Evolutionary conservation across 164 flowering plant species (phyloP).

Genomic region (Annona squamosa): DNA sequence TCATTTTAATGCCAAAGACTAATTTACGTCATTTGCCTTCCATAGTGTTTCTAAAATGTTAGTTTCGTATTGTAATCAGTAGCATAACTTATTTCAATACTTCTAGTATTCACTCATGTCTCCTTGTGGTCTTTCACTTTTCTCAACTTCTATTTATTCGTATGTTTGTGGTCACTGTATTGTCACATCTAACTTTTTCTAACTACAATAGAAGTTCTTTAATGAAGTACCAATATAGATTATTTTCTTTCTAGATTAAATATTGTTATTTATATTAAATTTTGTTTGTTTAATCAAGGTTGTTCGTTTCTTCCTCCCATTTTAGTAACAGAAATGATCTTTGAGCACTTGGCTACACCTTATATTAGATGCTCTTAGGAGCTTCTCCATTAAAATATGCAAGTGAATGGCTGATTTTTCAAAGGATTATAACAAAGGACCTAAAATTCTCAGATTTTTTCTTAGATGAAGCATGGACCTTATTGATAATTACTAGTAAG

Average conservation of each 20-base stretch:
- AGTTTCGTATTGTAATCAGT: too few relatives aligned
- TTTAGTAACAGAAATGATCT: slow-evolving; percentile 77
- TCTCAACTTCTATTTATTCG: too few relatives aligned
- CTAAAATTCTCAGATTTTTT: slow-evolving; percentile 77
- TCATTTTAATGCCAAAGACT: too few relatives aligned
- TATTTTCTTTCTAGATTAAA: too few relatives aligned
- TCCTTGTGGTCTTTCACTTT: too few relatives aligned
- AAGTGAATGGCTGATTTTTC: slow-evolving; percentile 99
- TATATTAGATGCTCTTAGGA: slow-evolving; percentile 99
- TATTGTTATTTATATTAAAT: background rate
- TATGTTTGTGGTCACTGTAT: too few relatives aligned
- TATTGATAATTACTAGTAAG: slow-evolving; percentile 86
- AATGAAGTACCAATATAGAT: background rate
- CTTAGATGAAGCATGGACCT: slow-evolving; percentile 80
- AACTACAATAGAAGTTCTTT: too few relatives aligned
- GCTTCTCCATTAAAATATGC: slow-evolving; percentile 97
- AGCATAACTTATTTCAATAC: too few relatives aligned
- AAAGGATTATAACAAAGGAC: slow-evolving; percentile 90
- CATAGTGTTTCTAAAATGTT: too few relatives aligned
- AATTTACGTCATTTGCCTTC: too few relatives aligned
- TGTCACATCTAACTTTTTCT: background rate
- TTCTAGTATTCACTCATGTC: too few relatives aligned
- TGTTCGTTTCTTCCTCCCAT: background rate
- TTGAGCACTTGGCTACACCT: slow-evolving; percentile 99
- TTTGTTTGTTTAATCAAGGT: background rate